phyloP scores from a whole-genome alignment of 805 yeast species.

The Metschnikowia peoriensis region DNA sequence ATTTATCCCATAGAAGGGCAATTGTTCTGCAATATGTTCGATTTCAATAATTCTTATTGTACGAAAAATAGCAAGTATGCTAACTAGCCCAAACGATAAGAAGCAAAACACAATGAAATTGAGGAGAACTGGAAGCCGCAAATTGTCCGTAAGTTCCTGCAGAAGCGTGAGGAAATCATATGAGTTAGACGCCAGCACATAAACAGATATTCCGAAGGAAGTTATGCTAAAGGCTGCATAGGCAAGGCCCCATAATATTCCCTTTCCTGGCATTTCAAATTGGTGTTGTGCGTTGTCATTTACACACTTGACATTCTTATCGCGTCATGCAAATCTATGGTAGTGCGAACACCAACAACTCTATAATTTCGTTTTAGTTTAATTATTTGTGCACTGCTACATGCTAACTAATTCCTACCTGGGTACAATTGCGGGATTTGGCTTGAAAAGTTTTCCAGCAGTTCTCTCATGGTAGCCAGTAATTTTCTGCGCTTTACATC shows the following conservation, averaged over 20 bases:
- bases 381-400: not conserved
- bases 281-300: not conserved
- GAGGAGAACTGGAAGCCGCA: constrained; percentile 15
- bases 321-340: constrained; percentile 8
- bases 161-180: constrained; percentile 16
- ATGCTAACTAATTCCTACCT: not conserved
- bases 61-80: constrained; percentile 60
- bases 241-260: constrained; percentile 7
- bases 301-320: constrained; percentile 2
- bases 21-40: constrained; percentile 52
- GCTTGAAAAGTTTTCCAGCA: constrained; percentile 8
- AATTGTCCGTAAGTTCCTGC: constrained; percentile 18
- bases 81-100: constrained; percentile 23
- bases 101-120: constrained; percentile 18
- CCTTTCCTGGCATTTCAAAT: constrained; percentile 3
- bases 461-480: constrained; percentile 8
- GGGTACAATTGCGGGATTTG: constrained; percentile 15
- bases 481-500: constrained; percentile 11
- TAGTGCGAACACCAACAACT: constrained; percentile 6
- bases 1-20: constrained; percentile 40
- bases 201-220: constrained; percentile 11
- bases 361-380: not conserved
- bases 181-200: constrained; percentile 12
- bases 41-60: constrained; percentile 69
- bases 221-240: constrained; percentile 16